Conservation (phyloP, 208 protist species). For the Giardia duodenalis region DNA sequence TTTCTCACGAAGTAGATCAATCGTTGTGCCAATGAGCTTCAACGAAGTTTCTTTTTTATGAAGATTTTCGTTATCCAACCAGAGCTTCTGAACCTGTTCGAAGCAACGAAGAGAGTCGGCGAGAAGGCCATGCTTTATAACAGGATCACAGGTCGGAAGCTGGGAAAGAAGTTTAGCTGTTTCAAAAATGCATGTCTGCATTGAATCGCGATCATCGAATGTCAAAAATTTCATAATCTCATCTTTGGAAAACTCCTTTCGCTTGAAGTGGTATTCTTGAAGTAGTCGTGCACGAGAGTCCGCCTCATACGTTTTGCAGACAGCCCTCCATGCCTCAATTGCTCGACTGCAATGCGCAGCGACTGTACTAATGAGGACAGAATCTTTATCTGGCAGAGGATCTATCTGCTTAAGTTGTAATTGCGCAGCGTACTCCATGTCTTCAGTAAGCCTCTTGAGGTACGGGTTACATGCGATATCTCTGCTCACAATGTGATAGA, state of each 20-base stretch:
- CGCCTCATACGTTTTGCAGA: background rate
- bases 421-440: background rate
- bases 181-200: background rate
- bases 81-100: background rate
- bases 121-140: background rate
- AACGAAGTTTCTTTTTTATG: background rate
- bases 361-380: background rate
- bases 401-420: background rate
- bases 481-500: background rate
- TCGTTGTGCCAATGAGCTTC: background rate
- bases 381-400: background rate
- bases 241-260: background rate
- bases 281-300: background rate
- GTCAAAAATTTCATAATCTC: background rate
- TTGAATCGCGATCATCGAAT: background rate
- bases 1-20: background rate
- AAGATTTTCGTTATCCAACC: background rate
- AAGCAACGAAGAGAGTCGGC: background rate
- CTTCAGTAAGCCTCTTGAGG: background rate
- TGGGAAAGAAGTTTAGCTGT: background rate
- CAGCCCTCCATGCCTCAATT: background rate
- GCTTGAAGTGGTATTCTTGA: background rate
- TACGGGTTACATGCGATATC: background rate
- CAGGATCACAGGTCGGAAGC: background rate
- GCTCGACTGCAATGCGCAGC: background rate